Evolutionary conservation across 2,329 filamentous ascomycete genomes (phyloP), one percentile per base, ranked within the genome.

Genomic region (Claviceps citrina): DNA sequence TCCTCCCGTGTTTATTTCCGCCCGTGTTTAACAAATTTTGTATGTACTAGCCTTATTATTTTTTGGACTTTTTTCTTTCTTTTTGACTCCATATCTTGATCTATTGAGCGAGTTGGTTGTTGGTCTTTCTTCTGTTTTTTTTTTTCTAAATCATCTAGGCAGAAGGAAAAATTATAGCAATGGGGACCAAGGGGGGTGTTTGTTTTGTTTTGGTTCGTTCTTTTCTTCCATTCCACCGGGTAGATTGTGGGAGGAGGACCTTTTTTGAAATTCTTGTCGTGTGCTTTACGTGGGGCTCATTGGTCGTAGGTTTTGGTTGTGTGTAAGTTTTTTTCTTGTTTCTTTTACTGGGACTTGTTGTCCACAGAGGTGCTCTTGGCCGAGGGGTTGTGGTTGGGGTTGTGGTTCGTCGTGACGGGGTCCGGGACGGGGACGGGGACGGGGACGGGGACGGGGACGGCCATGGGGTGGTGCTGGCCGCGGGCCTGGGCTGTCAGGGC

Each of bases 401-500:
- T n/a, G n/a, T n/a, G n/a, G n/a, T n/a, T n/a, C n/a, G n/a, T n/a
- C n/a, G n/a, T n/a, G n/a, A n/a, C n/a, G n/a, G n/a, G n/a, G n/a
- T n/a, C n/a, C n/a, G n/a, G 44, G 33, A 50, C 54, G 15, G 59
- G 51, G 5, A 58, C 44, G 19, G 55, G 46, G 19, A 62, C 46
- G 25, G 57, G 55, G 10, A n/a, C n/a, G n/a, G n/a, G 44, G 33
- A 50, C 54, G 15, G 59, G 51, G 5, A 58, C 44, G 19, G 55
- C 47, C 20, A 62, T 47, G 25, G 57, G 55, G 10, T 52, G 51
- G 25, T 57, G 55, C 9, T 52, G 51, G 13, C 70, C 67, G 34
- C 65, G 65, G 18, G 60, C 67, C 53, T 68, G 66, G 36, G 64
- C 65, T 8, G 74, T 72, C 18, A 80, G 60, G 25, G 54, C 52